A percentile compares a stretch with the other conserved stretches of the same genome.
phyloP scores from a whole-genome alignment of 495 filamentous ascomycete species.

The Penicillium bialowiezense region DNA sequence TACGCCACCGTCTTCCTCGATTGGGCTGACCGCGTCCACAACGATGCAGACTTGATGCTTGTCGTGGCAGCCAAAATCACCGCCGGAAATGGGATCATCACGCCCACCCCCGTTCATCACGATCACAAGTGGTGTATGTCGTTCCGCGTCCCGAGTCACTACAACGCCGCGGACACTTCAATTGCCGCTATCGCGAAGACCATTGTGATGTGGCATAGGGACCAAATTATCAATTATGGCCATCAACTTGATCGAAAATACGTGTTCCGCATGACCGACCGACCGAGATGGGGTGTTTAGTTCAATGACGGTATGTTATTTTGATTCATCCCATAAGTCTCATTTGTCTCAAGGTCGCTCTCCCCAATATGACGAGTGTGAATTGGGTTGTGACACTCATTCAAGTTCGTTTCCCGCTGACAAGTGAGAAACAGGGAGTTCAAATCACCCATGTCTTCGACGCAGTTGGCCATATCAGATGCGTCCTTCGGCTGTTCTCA shows the following conservation, averaged over 20 bases:
- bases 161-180: not conserved
- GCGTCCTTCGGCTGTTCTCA: too few relatives aligned
- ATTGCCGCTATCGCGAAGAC: not conserved
- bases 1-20: slow-evolving; percentile 5
- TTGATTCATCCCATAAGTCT: too few relatives aligned
- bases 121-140: not conserved
- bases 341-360: too few relatives aligned
- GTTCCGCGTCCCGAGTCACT: not conserved
- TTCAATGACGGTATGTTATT: too few relatives aligned
- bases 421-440: too few relatives aligned
- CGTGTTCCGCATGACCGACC: not conserved
- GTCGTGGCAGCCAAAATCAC: not conserved
- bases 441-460: too few relatives aligned
- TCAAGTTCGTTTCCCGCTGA: too few relatives aligned
- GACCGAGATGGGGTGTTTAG: not conserved
- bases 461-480: too few relatives aligned
- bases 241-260: not conserved
- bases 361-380: too few relatives aligned
- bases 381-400: too few relatives aligned
- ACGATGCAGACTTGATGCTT: not conserved
- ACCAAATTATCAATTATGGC: not conserved
- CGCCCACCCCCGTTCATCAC: slow-evolving; percentile 1
- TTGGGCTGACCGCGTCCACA: not conserved
- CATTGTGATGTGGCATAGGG: not conserved
- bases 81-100: slow-evolving; percentile 1